Evolutionary conservation across 1,284 basidiomycete species (phyloP).

Genomic region (Ceratobasidium theobromae): DNA sequence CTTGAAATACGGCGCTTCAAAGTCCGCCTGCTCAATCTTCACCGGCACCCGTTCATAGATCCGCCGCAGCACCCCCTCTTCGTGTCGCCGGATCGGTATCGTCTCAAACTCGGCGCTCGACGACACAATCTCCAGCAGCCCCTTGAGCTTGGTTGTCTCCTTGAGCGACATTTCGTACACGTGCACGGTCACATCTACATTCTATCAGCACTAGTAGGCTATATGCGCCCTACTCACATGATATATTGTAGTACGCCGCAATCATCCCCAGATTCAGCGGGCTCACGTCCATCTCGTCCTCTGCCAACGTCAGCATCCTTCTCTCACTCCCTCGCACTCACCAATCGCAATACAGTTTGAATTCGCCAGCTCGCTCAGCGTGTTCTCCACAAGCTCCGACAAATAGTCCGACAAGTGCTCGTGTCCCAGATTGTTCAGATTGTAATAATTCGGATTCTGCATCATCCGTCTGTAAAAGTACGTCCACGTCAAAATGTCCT

Average conservation of each 20-base stretch:
- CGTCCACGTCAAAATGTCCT: slow-evolving; percentile 93
- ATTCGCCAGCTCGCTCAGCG: slow-evolving; percentile 85
- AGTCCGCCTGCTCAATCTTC: slow-evolving; percentile 85
- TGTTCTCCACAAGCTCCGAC: slow-evolving; percentile 94
- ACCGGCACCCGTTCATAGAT: slow-evolving; percentile 98
- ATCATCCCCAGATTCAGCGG: slow-evolving; percentile 96
- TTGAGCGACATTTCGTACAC: slow-evolving; percentile 96
- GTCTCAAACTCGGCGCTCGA: slow-evolving; percentile 96
- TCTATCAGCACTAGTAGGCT: slow-evolving; percentile 30
- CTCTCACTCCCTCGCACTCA: slow-evolving; percentile 45
- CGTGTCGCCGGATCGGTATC: slow-evolving; percentile 91
- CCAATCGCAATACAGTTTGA: slow-evolving; percentile 95
- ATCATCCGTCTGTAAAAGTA: slow-evolving; percentile 97
- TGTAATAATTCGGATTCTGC: slow-evolving; percentile 95
- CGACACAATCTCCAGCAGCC: slow-evolving; percentile 92
- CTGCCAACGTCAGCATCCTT: slow-evolving; percentile 46
- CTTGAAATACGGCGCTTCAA: slow-evolving; percentile 96
- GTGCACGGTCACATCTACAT: slow-evolving; percentile 87
- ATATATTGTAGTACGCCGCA: slow-evolving; percentile 90
- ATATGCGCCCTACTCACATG: slow-evolving; percentile 54
- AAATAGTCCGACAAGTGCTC: slow-evolving; percentile 92
- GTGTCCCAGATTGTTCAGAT: slow-evolving; percentile 89
- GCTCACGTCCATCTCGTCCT: slow-evolving; percentile 91
- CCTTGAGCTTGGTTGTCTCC: slow-evolving; percentile 96
- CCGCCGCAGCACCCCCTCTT: slow-evolving; percentile 76